phyloP scores from a whole-genome alignment of 176 grass and related monocot species.

The Zizania latifolia region DNA sequence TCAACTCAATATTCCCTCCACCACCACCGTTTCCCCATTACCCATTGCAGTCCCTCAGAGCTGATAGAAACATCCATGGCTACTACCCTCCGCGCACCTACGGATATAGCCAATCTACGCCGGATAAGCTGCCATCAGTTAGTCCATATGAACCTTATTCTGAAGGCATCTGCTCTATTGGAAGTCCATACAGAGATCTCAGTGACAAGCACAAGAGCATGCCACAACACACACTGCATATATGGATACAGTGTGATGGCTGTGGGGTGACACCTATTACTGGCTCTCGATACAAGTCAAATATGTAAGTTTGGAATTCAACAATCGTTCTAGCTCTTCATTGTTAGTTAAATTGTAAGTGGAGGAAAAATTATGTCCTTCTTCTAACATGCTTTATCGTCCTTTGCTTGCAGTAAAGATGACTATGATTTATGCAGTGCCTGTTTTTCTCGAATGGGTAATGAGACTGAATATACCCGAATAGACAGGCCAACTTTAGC shows the following conservation, averaged over 20 bases:
- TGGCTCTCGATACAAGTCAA: constrained; percentile 64
- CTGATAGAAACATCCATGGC: not conserved
- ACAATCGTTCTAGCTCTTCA: not conserved
- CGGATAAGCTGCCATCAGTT: not conserved
- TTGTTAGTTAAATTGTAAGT: not conserved
- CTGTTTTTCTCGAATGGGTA: constrained; percentile 54
- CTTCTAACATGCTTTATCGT: constrained; percentile 18
- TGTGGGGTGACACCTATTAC: constrained; percentile 57
- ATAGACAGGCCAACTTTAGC: constrained; percentile 30
- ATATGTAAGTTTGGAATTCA: constrained; percentile 39
- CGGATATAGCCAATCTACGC: not conserved
- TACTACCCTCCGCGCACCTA: not conserved
- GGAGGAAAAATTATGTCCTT: not conserved
- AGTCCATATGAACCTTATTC: not conserved
- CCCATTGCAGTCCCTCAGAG: not conserved
- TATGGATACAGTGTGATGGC: constrained; percentile 54
- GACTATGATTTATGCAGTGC: constrained; percentile 54
- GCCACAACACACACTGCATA: constrained; percentile 11
- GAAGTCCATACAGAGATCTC: not conserved
- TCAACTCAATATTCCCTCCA: not conserved
- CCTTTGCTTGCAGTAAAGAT: constrained; percentile 47
- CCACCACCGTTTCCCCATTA: not conserved
- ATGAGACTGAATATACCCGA: constrained; percentile 49
- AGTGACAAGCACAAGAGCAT: constrained; percentile 4
- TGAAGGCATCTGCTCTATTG: not conserved